Evolutionary conservation across 768 basidiomycete genomes (phyloP).

Genomic region (Kondoa subrosea): DNA sequence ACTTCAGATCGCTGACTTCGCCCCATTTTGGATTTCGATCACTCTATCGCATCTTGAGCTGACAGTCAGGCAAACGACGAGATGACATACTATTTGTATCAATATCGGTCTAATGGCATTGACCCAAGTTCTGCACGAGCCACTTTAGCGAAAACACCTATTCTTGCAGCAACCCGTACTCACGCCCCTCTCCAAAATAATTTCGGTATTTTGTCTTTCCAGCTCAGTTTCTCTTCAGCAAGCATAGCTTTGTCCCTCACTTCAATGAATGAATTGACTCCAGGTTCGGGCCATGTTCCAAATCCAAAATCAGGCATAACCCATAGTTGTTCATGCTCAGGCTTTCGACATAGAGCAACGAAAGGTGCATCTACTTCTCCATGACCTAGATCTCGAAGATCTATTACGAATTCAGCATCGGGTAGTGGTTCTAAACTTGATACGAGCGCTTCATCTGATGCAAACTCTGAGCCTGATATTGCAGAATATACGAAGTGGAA

Average conservation of each 20-base stretch:
- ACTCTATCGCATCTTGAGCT: not conserved
- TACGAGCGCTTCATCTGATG: constrained; percentile 3
- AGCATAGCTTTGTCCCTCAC: not conserved
- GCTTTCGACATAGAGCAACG: constrained; percentile 22
- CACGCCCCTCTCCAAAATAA: constrained; percentile 4
- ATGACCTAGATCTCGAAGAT: constrained; percentile 16
- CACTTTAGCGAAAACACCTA: too few relatives aligned
- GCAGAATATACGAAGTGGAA: not conserved
- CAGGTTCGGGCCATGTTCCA: not conserved
- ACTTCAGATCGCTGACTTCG: constrained; percentile 5
- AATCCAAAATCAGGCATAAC: constrained; percentile 28
- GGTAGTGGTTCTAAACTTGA: not conserved
- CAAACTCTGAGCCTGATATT: not conserved
- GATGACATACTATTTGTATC: not conserved
- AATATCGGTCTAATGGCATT: not conserved
- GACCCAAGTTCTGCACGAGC: too few relatives aligned
- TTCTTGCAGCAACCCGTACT: too few relatives aligned
- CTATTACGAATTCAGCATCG: not conserved
- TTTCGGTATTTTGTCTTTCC: constrained; percentile 4
- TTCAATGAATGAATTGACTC: not conserved
- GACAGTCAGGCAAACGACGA: not conserved
- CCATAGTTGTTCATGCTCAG: constrained; percentile 24
- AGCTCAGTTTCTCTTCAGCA: not conserved
- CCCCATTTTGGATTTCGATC: constrained; percentile 12
- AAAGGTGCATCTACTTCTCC: constrained; percentile 23